Evolutionary conservation across 805 yeast species (phyloP).

Genomic region (Saccharomyces eubayanus): DNA sequence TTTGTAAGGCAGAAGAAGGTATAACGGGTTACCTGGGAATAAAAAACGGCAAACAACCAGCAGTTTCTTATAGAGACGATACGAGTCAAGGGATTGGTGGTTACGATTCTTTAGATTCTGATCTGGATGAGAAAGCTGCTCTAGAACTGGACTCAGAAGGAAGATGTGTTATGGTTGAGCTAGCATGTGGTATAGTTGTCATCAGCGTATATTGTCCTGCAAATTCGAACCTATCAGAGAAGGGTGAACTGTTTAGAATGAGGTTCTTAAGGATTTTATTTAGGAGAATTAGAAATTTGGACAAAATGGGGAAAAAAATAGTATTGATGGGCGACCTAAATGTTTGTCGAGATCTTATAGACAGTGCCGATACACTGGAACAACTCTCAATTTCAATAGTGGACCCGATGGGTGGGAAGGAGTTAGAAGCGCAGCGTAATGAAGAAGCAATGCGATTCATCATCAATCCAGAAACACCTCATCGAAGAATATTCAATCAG

Average conservation of each 20-base stretch:
- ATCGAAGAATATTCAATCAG: constrained; percentile 39
- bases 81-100: constrained; percentile 53
- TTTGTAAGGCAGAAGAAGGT: constrained; percentile 82
- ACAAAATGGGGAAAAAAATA: constrained; percentile 54
- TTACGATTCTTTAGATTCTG: constrained; percentile 36
- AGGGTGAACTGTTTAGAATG: constrained; percentile 52
- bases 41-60: constrained; percentile 10
- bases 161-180: constrained; percentile 66
- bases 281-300: constrained; percentile 50
- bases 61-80: constrained; percentile 19
- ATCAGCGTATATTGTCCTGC: constrained; percentile 86
- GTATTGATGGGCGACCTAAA: constrained; percentile 86
- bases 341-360: constrained; percentile 70
- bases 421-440: constrained; percentile 23
- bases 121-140: constrained; percentile 33
- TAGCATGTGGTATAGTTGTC: constrained; percentile 52
- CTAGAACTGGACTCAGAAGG: constrained; percentile 72
- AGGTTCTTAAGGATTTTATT: constrained; percentile 53
- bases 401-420: constrained; percentile 34
- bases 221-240: constrained; percentile 62
- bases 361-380: constrained; percentile 61
- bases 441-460: constrained; percentile 31
- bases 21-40: constrained; percentile 54
- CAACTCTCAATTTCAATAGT: constrained; percentile 17
- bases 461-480: constrained; percentile 34